Base-by-base conservation (phyloP, 768 basidiomycete species). In the Tulasnella sp. region DNA sequence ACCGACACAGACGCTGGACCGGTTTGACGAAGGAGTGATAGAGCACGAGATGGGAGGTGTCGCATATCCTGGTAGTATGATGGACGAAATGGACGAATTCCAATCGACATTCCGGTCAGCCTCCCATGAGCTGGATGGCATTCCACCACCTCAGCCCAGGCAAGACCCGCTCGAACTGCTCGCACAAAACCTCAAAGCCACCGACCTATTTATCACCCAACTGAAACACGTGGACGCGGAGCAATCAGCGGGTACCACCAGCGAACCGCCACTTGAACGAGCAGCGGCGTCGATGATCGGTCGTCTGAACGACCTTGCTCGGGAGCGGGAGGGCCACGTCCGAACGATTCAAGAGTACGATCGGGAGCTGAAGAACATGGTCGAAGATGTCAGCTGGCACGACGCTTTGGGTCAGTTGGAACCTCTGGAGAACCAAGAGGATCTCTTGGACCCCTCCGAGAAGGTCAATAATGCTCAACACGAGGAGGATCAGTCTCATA, bases 281-380 rank as follows among this genome's bases (percentile, higher is more conserved):
- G 82, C 91, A 52, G 90, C 93, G 6, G 87, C 89, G 19, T 87
- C 90, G 75, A 83, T 92, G 74, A 91, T 95, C 76, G 85, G 91
- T 41, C 84, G 86, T 40, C 84, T 94, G 73, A 90, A 93, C 79
- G 89, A 90, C 71, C 85, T 88, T 14, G 86, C 87, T 40, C 86
- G 88, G 63, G 89, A 92, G 76, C 86, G 93, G 72, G 93, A 95
- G 78, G 85, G 83, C 2, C 93, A 95, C 80, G 86, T 92, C 4
- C 88, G 93, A 67, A 90, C 88, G 77, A 80, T 95, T 69, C 81
- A 89, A 40, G 90, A 88, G 75, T 90, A 85, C 77, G 92, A 94
- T 77, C 86, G 91, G 68, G 89, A 94, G 79, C 87, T 95, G 77
- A 84, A 86, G 75, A 87, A 87, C 78, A 90, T 92, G 75, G 86